A percentile compares a stretch with the other conserved stretches of the same genome.
Conservation (phyloP, 1,284 basidiomycete genomes). For the Ceratobasidium sp. region DNA sequence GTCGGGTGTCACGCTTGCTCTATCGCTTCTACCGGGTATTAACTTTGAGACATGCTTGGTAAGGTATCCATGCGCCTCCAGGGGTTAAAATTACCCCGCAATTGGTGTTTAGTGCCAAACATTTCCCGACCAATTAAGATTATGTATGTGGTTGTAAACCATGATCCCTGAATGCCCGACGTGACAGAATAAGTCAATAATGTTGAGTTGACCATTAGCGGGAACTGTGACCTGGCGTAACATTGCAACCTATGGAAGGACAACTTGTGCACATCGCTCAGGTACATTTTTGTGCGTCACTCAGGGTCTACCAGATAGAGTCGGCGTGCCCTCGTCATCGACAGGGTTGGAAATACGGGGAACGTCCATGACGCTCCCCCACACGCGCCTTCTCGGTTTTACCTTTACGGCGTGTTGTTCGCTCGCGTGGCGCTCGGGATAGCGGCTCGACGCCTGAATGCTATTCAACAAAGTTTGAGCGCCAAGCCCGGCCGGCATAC, state of each 20-base stretch:
- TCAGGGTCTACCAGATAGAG: not conserved
- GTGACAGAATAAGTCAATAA: not conserved
- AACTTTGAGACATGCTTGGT: not conserved
- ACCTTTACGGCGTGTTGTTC: not conserved
- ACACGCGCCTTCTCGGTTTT: not conserved
- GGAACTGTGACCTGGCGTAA: not conserved
- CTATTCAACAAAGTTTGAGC: not conserved
- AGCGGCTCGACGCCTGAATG: not conserved
- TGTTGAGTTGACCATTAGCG: not conserved
- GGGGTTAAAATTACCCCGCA: slow-evolving; percentile 18
- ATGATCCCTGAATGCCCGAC: not conserved
- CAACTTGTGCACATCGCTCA: not conserved
- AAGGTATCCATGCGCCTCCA: not conserved
- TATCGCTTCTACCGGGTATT: slow-evolving; percentile 17
- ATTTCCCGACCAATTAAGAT: slow-evolving; percentile 16
- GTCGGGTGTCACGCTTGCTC: slow-evolving; percentile 17
- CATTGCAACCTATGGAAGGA: not conserved
- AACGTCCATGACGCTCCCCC: not conserved
- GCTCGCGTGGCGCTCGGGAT: not conserved
- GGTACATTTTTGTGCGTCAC: slow-evolving; percentile 17
- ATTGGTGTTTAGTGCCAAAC: not conserved
- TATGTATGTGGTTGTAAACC: not conserved
- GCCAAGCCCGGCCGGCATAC: not conserved
- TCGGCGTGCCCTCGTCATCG: not conserved
- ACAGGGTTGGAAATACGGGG: slow-evolving; percentile 10